Evolutionary conservation across 179 eudicot species (phyloP).

Genomic region (Beta lomatogona): DNA sequence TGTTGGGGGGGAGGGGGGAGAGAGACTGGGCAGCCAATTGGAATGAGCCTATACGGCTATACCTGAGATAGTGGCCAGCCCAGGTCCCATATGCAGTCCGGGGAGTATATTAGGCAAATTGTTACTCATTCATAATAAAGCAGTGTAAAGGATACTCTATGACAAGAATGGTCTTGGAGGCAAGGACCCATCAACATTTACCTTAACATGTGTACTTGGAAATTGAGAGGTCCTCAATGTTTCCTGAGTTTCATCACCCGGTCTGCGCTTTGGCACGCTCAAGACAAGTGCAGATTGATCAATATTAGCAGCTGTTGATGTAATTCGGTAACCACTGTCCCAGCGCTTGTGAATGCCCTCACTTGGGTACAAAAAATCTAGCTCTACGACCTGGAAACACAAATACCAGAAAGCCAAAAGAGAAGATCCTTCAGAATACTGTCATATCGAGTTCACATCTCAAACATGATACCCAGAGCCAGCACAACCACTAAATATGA

Average conservation of each 20-base stretch:
- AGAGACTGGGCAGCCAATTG: too few relatives aligned
- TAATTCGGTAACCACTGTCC: constrained; percentile 63
- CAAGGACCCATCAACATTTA: constrained; percentile 3
- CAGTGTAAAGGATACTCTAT: background rate
- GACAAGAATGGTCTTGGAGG: too few relatives aligned
- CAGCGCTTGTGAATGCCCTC: constrained; percentile 73
- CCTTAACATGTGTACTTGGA: constrained; percentile 73
- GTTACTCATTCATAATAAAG: background rate
- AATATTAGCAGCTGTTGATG: constrained; percentile 58
- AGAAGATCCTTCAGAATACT: background rate
- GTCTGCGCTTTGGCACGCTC: constrained; percentile 62
- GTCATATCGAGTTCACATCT: constrained; percentile 2
- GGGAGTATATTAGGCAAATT: background rate
- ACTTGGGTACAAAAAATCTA: constrained; percentile 71
- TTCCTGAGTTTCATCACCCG: constrained; percentile 65
- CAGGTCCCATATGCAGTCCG: too few relatives aligned
- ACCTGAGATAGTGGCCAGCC: too few relatives aligned
- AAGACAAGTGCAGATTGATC: constrained; percentile 66
- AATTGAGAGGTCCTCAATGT: constrained; percentile 64
- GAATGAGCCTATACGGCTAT: too few relatives aligned
- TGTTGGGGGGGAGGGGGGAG: too few relatives aligned
- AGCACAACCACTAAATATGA: background rate
- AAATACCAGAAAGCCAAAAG: background rate
- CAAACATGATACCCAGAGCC: background rate
- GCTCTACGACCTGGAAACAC: constrained; percentile 54